These are phyloP conservation scores for Beta macrorhiza DNA, from an alignment of 179 eudicot genomes.

Conservation along the genomic window DNA sequence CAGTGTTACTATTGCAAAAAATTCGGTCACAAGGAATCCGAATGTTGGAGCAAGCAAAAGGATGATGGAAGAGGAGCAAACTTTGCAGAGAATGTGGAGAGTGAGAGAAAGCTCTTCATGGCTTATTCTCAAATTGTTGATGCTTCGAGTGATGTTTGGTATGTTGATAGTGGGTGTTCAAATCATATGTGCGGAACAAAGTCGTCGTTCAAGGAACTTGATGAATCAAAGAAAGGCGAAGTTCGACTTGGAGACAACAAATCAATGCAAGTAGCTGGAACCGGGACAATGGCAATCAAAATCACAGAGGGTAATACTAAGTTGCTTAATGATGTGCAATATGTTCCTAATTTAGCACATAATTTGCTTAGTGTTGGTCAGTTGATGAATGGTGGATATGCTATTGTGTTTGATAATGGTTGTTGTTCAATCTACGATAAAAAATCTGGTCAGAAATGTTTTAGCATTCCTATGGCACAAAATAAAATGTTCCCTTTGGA, in stretches of 20 bases:
- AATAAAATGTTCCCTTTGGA: too few relatives aligned
- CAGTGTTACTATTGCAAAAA: constrained; percentile 9
- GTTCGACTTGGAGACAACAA: constrained; percentile 28
- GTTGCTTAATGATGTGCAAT: constrained; percentile 12
- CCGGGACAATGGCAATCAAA: constrained; percentile 13
- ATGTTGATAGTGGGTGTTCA: too few relatives aligned
- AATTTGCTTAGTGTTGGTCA: too few relatives aligned
- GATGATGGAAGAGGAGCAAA: neutral
- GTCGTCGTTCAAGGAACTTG: constrained; percentile 16
- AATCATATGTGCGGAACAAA: too few relatives aligned
- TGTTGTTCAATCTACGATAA: too few relatives aligned
- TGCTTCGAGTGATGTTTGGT: neutral
- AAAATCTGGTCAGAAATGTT: too few relatives aligned
- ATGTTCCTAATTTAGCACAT: too few relatives aligned
- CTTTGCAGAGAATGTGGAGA: neutral
- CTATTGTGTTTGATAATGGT: too few relatives aligned
- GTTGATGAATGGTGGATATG: too few relatives aligned
- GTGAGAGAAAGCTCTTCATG: constrained; percentile 3
- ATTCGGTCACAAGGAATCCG: too few relatives aligned
- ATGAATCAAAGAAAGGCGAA: constrained; percentile 2
- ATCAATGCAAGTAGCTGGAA: constrained; percentile 9
- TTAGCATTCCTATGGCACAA: too few relatives aligned
- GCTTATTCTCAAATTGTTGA: neutral
- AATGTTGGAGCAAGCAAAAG: too few relatives aligned
- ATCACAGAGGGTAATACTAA: constrained; percentile 20